Percentiles rank a stretch among this genome's conserved stretches.
These are phyloP conservation scores for Clarkia xantiana DNA, from an alignment of 345 rosid genomes.

Conservation along the genomic window DNA sequence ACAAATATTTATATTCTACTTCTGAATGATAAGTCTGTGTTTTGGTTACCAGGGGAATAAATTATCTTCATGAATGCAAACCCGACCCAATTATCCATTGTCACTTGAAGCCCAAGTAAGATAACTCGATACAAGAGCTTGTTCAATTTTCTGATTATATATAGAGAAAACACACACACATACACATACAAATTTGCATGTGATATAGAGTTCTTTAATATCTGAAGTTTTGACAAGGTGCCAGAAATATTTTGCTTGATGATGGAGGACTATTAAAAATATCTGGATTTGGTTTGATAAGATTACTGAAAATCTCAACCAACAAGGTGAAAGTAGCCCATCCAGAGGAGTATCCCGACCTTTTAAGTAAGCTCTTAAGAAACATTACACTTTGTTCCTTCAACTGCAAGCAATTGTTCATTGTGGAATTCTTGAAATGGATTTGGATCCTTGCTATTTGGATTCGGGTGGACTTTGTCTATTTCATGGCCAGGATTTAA, in stretches of 20 bases:
- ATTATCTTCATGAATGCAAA: conserved; percentile 15
- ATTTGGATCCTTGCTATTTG: too few species aligned
- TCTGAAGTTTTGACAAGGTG: conserved; percentile 88
- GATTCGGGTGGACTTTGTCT: too few species aligned
- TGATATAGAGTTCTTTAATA: conserved; percentile 39
- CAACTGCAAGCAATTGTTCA: too few species aligned
- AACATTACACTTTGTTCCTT: too few species aligned
- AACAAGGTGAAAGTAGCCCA: conserved; percentile 39
- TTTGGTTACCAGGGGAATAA: conserved; percentile 15
- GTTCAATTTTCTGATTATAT: not conserved
- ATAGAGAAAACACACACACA: too few species aligned
- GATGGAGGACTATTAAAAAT: conserved; percentile 71
- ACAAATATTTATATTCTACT: not conserved
- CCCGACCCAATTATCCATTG: conserved; percentile 54
- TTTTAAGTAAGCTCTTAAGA: conserved; percentile 37
- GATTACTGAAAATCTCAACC: conserved; percentile 37
- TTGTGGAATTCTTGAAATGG: too few species aligned
- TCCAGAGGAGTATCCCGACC: conserved; percentile 29
- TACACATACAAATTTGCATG: not conserved
- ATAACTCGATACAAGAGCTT: conserved; percentile 37
- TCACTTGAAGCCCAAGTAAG: conserved; percentile 90
- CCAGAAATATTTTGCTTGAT: conserved; percentile 99
- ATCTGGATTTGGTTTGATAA: conserved; percentile 75
- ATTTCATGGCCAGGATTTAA: too few species aligned
- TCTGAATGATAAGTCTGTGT: not conserved